Conservation (phyloP, 495 filamentous ascomycete species). For the Terfezia claveryi region DNA sequence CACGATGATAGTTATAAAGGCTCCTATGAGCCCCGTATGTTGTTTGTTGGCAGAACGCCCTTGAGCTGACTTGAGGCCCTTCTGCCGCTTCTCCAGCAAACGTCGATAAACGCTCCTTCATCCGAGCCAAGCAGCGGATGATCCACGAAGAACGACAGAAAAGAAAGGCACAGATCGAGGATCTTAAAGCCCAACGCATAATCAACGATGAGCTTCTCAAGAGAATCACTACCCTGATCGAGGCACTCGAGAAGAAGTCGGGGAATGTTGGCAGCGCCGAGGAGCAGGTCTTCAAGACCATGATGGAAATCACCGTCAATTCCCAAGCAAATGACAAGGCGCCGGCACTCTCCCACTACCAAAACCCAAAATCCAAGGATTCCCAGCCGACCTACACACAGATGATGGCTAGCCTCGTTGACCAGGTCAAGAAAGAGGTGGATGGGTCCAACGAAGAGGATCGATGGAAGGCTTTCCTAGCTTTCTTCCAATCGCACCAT, state of each 20-base stretch:
- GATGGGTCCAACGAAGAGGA: slow-evolving; percentile 41
- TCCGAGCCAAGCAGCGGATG: slow-evolving; percentile 90
- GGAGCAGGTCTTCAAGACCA: slow-evolving; percentile 62
- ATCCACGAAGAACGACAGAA: slow-evolving; percentile 76
- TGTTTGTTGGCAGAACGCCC: background rate
- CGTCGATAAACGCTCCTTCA: slow-evolving; percentile 96
- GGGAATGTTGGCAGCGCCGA: slow-evolving; percentile 44
- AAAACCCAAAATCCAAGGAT: slow-evolving; percentile 20
- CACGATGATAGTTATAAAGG: background rate
- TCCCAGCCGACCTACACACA: slow-evolving; percentile 66
- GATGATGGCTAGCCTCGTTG: slow-evolving; percentile 83
- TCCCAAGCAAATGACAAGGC: background rate
- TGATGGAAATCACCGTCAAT: slow-evolving; percentile 52
- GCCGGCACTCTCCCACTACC: background rate
- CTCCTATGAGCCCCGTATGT: background rate
- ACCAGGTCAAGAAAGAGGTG: slow-evolving; percentile 81
- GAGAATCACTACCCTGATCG: slow-evolving; percentile 59
- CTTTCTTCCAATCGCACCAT: slow-evolving; percentile 52
- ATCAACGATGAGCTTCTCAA: slow-evolving; percentile 77
- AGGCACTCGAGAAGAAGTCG: slow-evolving; percentile 30
- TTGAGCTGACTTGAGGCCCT: too few relatives aligned
- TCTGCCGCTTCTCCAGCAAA: slow-evolving; percentile 30
- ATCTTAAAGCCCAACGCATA: slow-evolving; percentile 74
- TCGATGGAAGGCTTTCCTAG: slow-evolving; percentile 46
- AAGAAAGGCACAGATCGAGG: slow-evolving; percentile 70